Evolutionary conservation across 345 rosid genomes (phyloP).

Genomic region (Euclidium syriacum): DNA sequence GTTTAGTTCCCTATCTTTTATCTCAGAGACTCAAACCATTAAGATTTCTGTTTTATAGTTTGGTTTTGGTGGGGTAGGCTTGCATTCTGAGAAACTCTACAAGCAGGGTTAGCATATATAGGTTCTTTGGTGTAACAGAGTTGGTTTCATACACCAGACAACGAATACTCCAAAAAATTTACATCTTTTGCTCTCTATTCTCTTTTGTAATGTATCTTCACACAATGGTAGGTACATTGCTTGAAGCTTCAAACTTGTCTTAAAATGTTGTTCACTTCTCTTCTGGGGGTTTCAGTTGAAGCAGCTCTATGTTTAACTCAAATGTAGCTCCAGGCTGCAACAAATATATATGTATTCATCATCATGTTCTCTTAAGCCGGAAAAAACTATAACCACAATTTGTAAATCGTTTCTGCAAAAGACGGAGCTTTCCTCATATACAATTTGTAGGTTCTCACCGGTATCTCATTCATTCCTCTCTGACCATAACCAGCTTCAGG

Average conservation of each 20-base stretch:
- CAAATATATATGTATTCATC: not conserved
- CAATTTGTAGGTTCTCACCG: slow-evolving; percentile 47
- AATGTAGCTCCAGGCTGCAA: slow-evolving; percentile 79
- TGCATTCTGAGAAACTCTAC: too few species aligned
- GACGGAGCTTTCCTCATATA: slow-evolving; percentile 28
- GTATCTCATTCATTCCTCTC: slow-evolving; percentile 90
- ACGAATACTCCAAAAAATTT: not conserved
- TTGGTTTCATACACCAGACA: not conserved
- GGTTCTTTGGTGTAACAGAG: not conserved
- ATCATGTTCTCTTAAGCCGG: slow-evolving; percentile 1
- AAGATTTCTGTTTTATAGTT: not conserved
- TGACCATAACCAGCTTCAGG: slow-evolving; percentile 80
- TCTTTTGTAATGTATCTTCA: not conserved
- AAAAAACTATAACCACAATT: not conserved
- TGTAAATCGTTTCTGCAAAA: not conserved
- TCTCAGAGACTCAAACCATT: not conserved
- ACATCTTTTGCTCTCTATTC: not conserved
- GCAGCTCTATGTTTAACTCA: slow-evolving; percentile 79
- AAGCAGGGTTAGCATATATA: too few species aligned
- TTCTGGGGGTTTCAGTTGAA: slow-evolving; percentile 47
- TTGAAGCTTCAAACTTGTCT: slow-evolving; percentile 17
- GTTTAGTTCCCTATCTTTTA: too few species aligned
- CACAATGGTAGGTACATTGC: slow-evolving; percentile 39
- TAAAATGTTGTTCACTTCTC: slow-evolving; percentile 27
- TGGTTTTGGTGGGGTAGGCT: too few species aligned